A percentile compares a stretch with the other conserved stretches of the same genome.
phyloP scores from a whole-genome alignment of 129 eudicot genomes.

The Tanacetum coccineum region DNA sequence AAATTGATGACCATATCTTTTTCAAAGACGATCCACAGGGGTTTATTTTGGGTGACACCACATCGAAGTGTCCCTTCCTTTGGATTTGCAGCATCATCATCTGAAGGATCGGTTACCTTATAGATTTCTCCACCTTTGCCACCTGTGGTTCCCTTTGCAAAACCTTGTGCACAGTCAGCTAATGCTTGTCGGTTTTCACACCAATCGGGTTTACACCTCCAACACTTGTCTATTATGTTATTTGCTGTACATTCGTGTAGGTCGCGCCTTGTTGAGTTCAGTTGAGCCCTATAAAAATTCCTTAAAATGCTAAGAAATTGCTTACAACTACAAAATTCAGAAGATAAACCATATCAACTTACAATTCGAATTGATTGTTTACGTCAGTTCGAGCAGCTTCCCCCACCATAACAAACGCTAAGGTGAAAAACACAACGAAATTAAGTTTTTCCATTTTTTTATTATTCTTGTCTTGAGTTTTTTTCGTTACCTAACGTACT shows the following conservation, averaged over 20 bases:
- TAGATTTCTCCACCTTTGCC: slow-evolving; percentile 51
- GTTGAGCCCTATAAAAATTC: slow-evolving; percentile 6
- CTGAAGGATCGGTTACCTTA: slow-evolving; percentile 54
- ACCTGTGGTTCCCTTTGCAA: slow-evolving; percentile 50
- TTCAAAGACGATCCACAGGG: slow-evolving; percentile 64
- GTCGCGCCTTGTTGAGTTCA: slow-evolving; percentile 45
- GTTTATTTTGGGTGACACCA: slow-evolving; percentile 53
- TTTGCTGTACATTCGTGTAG: slow-evolving; percentile 41
- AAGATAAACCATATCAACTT: not conserved
- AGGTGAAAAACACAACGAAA: not conserved
- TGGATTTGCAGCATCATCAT: slow-evolving; percentile 42
- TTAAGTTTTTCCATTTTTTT: slow-evolving; percentile 17
- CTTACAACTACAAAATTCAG: not conserved
- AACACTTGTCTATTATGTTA: slow-evolving; percentile 66
- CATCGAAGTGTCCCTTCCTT: slow-evolving; percentile 69
- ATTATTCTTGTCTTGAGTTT: not conserved
- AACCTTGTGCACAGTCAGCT: slow-evolving; percentile 63
- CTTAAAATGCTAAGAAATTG: not conserved
- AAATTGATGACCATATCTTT: slow-evolving; percentile 49
- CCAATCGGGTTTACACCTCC: slow-evolving; percentile 72
- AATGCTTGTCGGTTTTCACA: slow-evolving; percentile 49
- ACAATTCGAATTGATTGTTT: not conserved
- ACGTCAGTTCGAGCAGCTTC: not conserved
- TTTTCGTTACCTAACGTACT: not conserved
- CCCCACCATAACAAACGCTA: not conserved